Evolutionary conservation across 2,329 filamentous ascomycete genomes (phyloP).

Genomic region (Ascochyta pisi): DNA sequence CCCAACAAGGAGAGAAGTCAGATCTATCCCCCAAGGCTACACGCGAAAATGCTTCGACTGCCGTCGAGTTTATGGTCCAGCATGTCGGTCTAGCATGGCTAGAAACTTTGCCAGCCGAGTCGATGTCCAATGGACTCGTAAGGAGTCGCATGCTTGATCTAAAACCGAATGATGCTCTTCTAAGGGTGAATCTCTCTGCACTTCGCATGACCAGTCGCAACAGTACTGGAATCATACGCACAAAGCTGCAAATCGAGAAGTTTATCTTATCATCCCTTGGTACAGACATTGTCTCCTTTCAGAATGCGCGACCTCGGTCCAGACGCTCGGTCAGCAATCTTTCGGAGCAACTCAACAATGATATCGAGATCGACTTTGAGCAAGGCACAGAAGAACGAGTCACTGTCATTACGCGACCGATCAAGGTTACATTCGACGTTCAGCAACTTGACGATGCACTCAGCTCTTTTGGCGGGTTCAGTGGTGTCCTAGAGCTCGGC

Average conservation of each 20-base stretch:
- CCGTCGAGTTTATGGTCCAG: slow-evolving; percentile 34
- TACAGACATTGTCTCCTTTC: slow-evolving; percentile 61
- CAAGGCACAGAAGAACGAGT: slow-evolving; percentile 49
- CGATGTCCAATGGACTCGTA: slow-evolving; percentile 16
- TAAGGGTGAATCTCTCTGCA: slow-evolving; percentile 32
- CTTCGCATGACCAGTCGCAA: slow-evolving; percentile 35
- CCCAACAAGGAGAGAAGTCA: slow-evolving; percentile 4
- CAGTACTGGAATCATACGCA: slow-evolving; percentile 18
- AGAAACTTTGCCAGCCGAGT: slow-evolving; percentile 38
- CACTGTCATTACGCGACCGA: slow-evolving; percentile 76
- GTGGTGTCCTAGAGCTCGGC: slow-evolving; percentile 87
- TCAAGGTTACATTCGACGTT: slow-evolving; percentile 78
- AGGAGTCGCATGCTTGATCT: slow-evolving; percentile 26
- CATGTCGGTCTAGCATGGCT: slow-evolving; percentile 42
- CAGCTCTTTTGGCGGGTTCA: slow-evolving; percentile 87
- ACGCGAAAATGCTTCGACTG: slow-evolving; percentile 4
- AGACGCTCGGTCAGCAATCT: slow-evolving; percentile 30
- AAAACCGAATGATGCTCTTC: slow-evolving; percentile 38
- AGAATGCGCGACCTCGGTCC: slow-evolving; percentile 39
- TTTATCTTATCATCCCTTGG: slow-evolving; percentile 58
- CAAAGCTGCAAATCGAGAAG: slow-evolving; percentile 48
- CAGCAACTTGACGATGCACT: slow-evolving; percentile 85
- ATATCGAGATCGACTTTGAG: slow-evolving; percentile 44
- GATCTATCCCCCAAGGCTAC: not conserved
- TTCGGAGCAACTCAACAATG: slow-evolving; percentile 35